A percentile compares a stretch with the other conserved stretches of the same genome.
Evolutionary conservation across 768 basidiomycete species (phyloP).

Genomic region (Rhizopogon vinicolor): DNA sequence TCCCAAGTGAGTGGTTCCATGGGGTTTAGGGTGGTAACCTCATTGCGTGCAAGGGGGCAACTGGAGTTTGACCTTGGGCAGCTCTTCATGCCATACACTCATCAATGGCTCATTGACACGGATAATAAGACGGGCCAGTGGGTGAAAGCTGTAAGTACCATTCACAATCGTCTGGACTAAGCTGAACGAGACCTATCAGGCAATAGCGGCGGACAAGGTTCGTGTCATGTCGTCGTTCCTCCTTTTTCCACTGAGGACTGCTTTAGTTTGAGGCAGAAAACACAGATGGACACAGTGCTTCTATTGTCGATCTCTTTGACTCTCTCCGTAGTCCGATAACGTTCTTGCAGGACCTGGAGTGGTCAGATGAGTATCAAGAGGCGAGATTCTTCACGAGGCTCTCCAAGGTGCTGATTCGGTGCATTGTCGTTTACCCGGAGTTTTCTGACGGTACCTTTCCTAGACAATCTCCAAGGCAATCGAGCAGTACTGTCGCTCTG

Average conservation of each 20-base stretch:
- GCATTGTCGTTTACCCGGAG: background rate
- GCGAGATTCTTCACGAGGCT: constrained; percentile 87
- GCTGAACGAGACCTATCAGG: constrained; percentile 35
- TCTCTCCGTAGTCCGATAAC: constrained; percentile 87
- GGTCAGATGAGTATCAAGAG: constrained; percentile 87
- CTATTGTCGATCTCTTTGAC: constrained; percentile 94
- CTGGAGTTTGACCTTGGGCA: constrained; percentile 64
- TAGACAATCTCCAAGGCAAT: constrained; percentile 90
- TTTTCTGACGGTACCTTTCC: constrained; percentile 3
- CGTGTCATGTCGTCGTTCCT: constrained; percentile 3
- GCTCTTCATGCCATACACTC: constrained; percentile 87
- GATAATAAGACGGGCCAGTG: constrained; percentile 89
- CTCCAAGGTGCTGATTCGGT: constrained; percentile 58
- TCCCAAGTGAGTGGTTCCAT: constrained; percentile 51
- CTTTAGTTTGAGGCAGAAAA: constrained; percentile 76
- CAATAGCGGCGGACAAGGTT: constrained; percentile 82
- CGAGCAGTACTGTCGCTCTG: constrained; percentile 83
- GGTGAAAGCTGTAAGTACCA: constrained; percentile 77
- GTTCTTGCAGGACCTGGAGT: constrained; percentile 85
- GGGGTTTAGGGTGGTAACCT: background rate
- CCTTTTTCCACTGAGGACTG: constrained; percentile 2
- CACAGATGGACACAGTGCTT: constrained; percentile 86
- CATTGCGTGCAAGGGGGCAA: constrained; percentile 36
- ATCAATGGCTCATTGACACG: constrained; percentile 84
- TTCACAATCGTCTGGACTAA: background rate